Percentiles rank a stretch among this genome's conserved stretches.
Evolutionary conservation across 805 yeast species (phyloP).

Genomic region (Ogataea nonfermentans): DNA sequence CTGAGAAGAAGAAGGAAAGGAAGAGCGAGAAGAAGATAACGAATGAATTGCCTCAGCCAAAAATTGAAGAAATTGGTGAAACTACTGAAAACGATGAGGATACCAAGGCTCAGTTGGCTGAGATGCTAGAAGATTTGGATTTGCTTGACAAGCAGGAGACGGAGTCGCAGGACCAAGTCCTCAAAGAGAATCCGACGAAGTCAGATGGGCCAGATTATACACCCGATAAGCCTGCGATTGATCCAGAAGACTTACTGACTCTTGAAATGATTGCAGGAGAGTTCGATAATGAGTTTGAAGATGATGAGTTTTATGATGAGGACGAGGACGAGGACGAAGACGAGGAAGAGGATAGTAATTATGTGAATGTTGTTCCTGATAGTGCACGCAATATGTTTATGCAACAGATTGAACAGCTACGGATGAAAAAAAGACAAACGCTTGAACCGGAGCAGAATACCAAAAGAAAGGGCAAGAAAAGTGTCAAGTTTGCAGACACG

Average conservation of each 20-base stretch:
- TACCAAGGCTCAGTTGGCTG: conserved; percentile 33
- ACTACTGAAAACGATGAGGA: conserved; percentile 13
- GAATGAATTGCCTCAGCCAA: neutral
- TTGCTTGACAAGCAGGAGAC: conserved; percentile 9
- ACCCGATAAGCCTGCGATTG: conserved; percentile 31
- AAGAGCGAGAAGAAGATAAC: conserved; percentile 14
- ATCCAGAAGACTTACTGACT: conserved; percentile 47
- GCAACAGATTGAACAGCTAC: conserved; percentile 37
- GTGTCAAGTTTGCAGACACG: conserved; percentile 52
- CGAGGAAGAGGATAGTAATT: conserved; percentile 20
- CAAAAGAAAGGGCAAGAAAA: conserved; percentile 33
- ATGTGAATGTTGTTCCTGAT: conserved; percentile 22
- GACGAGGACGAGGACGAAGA: conserved; percentile 10
- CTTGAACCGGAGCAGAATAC: conserved; percentile 1
- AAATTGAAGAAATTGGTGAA: conserved; percentile 1
- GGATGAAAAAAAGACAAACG: conserved; percentile 23
- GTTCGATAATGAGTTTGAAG: conserved; percentile 26
- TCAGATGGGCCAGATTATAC: neutral
- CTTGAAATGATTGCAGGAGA: conserved; percentile 45
- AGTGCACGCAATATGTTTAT: conserved; percentile 40
- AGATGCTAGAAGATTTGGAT: conserved; percentile 37
- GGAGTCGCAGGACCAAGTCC: conserved; percentile 1
- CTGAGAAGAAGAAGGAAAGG: too few relatives aligned
- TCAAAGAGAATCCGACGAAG: neutral
- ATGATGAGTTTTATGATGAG: conserved; percentile 16